Base-by-base conservation (phyloP, 306 rosid species). In the Trifolium repens region DNA sequence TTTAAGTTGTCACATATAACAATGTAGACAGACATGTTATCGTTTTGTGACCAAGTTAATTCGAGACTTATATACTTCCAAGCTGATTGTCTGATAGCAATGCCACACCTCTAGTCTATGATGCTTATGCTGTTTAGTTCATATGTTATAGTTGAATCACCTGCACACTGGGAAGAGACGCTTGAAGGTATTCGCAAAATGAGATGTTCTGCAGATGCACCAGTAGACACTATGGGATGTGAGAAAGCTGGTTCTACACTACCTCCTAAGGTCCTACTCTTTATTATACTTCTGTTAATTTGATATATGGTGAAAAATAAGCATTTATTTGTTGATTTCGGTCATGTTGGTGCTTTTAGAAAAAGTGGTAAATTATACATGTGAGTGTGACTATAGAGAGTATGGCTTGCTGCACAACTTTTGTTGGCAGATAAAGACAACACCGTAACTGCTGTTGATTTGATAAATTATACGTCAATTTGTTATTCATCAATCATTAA, bases 211-310 rank as follows among this genome's bases (percentile, higher is more conserved):
- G 91, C 85, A 79, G 93, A 86, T 77, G 98, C 97, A 32, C 98
- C 98, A 1, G 98, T 94, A 14, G 98, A 94, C 81, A 94, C 94
- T 24, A 91, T 91, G 98, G 97, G 97, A 76, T 94, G 98, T 68
- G 97, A 90, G 82, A 90, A 88, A 78, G 98, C 98, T 73, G 98
- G 97, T 64, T 84, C 73, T 72, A 42, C 89, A 69, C 91, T 94
- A 74, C 96, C 98, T 69, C 93, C 97, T 58, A 88, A 90, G 98
- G 98, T 94, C 74, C 55, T 76, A 35, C 24, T 50, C 69, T 39
- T 37, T 66, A 35, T 60, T 69, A 47, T 74, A 5, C 66, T 47
- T 15, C 68, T 75, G 26, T 63, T 49, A 63, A 53, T 75, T 62
- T 72, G 72, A 75, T 68, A 26, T 24, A 19, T 61, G 53, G 40